Percentiles rank a stretch among this genome's conserved stretches.
Conservation (phyloP, 129 eudicot genomes). For the Tagetes patula region DNA sequence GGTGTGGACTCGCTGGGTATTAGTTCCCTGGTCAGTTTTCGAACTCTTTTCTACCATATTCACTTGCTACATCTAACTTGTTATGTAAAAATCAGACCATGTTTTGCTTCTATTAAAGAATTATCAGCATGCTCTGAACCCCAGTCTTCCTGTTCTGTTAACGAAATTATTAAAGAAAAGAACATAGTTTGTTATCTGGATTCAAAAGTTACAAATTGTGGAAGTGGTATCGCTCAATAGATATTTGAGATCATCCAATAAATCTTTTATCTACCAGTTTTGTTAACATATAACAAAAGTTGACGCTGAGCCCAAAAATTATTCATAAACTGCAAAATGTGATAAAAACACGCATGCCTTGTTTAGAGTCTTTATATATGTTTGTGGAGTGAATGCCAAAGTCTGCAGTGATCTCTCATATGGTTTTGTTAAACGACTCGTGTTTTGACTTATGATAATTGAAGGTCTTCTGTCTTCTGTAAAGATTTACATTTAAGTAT, state of each 20-base stretch:
- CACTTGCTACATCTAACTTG: neutral
- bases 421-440: neutral
- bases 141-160: conserved; percentile 2
- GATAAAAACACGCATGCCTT: neutral
- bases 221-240: conserved; percentile 9
- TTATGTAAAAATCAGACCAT: neutral
- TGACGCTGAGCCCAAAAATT: conserved; percentile 2
- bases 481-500: neutral
- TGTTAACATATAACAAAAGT: neutral
- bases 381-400: conserved; percentile 5
- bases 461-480: neutral
- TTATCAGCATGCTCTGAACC: conserved; percentile 6
- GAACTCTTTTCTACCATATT: conserved; percentile 19
- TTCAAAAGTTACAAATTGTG: conserved; percentile 2
- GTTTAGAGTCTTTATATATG: neutral
- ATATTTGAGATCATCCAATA: neutral
- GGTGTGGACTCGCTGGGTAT: conserved; percentile 59
- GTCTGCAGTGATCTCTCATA: conserved; percentile 5
- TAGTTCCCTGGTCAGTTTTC: conserved; percentile 60
- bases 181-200: conserved; percentile 7
- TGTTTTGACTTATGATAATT: conserved; percentile 12
- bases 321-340: neutral
- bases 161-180: conserved; percentile 1
- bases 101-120: conserved; percentile 5
- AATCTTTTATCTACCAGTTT: neutral